Evolutionary conservation across 345 rosid species (phyloP).

Genomic region (Eucalyptus sp.): DNA sequence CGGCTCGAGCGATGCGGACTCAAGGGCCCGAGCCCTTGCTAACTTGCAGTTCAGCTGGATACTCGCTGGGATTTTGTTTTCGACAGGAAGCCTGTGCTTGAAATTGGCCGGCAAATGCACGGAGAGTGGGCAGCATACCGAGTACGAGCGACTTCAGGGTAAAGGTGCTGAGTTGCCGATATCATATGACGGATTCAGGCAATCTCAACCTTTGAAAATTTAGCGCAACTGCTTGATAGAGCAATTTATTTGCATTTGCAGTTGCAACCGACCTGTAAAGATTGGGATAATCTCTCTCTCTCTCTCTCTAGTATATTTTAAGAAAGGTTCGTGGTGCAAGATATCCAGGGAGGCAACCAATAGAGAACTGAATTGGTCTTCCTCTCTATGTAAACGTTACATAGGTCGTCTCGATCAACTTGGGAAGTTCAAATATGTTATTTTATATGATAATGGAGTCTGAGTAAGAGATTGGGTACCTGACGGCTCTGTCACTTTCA

Average conservation of each 20-base stretch:
- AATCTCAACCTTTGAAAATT: background rate
- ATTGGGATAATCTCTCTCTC: background rate
- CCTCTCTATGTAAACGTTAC: background rate
- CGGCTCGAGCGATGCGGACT: conserved; percentile 39
- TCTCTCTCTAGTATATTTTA: background rate
- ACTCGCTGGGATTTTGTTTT: conserved; percentile 41
- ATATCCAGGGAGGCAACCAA: background rate
- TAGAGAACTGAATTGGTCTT: fast-evolving
- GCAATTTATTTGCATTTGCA: background rate
- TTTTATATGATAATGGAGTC: background rate
- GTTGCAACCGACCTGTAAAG: background rate
- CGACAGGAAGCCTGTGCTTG: conserved; percentile 44
- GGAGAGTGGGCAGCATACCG: conserved; percentile 2
- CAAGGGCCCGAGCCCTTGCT: conserved; percentile 63
- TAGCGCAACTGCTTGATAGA: background rate
- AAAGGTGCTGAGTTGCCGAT: conserved; percentile 18
- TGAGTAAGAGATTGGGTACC: background rate
- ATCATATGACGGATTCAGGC: conserved; percentile 13
- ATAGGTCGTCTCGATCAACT: background rate
- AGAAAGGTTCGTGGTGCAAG: background rate
- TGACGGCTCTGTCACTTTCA: background rate
- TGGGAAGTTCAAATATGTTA: background rate
- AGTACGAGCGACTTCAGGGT: conserved; percentile 38
- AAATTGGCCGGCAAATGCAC: conserved; percentile 29
- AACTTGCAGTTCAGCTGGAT: conserved; percentile 96